These are phyloP conservation scores for Boletus insuetus DNA, from an alignment of 768 basidiomycete genomes.

Conservation along the genomic window DNA sequence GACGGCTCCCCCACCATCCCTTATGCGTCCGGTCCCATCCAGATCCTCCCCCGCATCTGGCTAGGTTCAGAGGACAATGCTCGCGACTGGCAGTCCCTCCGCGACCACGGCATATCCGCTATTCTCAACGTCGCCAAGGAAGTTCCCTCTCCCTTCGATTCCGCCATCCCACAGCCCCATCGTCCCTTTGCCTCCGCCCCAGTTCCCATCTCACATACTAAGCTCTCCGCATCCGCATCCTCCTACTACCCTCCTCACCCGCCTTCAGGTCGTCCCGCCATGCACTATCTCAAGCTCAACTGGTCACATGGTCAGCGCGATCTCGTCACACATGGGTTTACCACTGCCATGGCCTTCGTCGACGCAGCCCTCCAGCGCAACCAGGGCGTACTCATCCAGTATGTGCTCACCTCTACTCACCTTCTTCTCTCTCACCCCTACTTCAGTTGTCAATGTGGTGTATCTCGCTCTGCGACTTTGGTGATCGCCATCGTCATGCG, in stretches of 20 bases:
- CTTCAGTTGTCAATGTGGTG: slow-evolving; percentile 88
- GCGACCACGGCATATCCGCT: slow-evolving; percentile 70
- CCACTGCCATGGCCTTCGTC: slow-evolving; percentile 75
- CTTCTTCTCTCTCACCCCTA: slow-evolving; percentile 13
- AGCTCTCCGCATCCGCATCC: slow-evolving; percentile 39
- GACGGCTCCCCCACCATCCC: slow-evolving; percentile 60
- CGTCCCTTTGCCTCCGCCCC: slow-evolving; percentile 70
- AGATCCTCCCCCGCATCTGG: slow-evolving; percentile 84
- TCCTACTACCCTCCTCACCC: slow-evolving; percentile 69
- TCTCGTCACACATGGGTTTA: slow-evolving; percentile 76
- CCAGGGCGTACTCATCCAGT: slow-evolving; percentile 86
- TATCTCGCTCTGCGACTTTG: slow-evolving; percentile 87
- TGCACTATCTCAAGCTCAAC: slow-evolving; percentile 85
- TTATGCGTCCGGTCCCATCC: slow-evolving; percentile 77
- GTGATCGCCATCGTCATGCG: slow-evolving; percentile 93
- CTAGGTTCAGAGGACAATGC: slow-evolving; percentile 93
- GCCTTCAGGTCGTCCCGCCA: slow-evolving; percentile 65
- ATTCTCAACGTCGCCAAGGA: slow-evolving; percentile 95
- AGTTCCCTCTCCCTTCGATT: slow-evolving; percentile 70
- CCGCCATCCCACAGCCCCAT: slow-evolving; percentile 42
- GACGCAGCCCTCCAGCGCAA: slow-evolving; percentile 73
- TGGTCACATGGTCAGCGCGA: slow-evolving; percentile 97
- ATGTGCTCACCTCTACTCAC: slow-evolving; percentile 35
- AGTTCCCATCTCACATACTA: slow-evolving; percentile 45
- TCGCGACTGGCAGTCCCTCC: slow-evolving; percentile 70